Evolutionary conservation across 495 filamentous ascomycete species (phyloP).

Genomic region (Achaetomiella virescens): DNA sequence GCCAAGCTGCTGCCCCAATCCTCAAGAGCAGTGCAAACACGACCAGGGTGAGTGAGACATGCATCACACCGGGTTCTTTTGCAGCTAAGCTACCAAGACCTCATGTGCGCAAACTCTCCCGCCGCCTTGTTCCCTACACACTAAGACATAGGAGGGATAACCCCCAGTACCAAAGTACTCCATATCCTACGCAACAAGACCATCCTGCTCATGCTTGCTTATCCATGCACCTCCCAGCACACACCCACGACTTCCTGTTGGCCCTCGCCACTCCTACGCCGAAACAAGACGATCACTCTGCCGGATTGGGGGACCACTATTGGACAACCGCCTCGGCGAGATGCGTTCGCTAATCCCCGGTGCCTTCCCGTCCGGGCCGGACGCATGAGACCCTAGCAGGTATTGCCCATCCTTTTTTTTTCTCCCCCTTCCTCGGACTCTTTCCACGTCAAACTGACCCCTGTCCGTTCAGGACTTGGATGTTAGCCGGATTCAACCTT

Average conservation of each 20-base stretch:
- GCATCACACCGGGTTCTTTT: constrained; percentile 1
- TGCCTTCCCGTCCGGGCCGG: constrained; percentile 7
- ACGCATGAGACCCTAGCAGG: constrained; percentile 3
- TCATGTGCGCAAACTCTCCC: background rate
- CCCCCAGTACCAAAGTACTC: too few relatives aligned
- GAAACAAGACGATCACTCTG: background rate
- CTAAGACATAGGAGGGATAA: background rate
- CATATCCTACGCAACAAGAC: background rate
- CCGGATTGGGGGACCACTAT: background rate
- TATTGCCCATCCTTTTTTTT: background rate
- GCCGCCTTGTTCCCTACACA: background rate
- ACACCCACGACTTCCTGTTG: background rate
- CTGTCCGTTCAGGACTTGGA: constrained; percentile 16
- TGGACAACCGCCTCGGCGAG: constrained; percentile 4
- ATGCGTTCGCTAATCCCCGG: background rate
- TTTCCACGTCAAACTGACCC: background rate
- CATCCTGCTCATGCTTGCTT: background rate
- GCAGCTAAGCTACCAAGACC: background rate
- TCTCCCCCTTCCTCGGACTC: background rate
- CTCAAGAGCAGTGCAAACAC: background rate
- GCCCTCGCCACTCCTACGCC: background rate
- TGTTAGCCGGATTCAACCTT: constrained; percentile 67
- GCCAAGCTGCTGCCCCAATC: background rate
- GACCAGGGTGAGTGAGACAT: background rate
- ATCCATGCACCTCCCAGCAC: background rate